These are phyloP conservation scores for Mucor velutinosus DNA, from an alignment of 371 early-diverging fungal species.

Conservation along the genomic window DNA sequence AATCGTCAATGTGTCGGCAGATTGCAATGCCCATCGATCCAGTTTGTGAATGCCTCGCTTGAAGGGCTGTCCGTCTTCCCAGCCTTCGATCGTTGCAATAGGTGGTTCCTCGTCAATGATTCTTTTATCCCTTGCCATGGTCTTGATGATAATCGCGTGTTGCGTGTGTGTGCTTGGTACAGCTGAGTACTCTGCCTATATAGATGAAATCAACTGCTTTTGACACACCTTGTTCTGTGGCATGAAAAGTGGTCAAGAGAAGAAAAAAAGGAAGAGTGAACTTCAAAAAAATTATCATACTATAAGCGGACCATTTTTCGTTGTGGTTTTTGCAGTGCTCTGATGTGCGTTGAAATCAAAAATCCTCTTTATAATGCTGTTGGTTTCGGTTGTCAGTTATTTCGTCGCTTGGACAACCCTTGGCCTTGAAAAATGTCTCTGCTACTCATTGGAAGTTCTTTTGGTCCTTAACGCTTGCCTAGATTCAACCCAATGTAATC, in stretches of 20 bases:
- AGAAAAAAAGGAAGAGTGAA: too few species aligned
- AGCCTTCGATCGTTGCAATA: constrained; percentile 52
- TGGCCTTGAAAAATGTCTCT: not conserved
- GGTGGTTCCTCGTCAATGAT: constrained; percentile 30
- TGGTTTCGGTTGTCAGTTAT: not conserved
- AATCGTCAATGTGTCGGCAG: constrained; percentile 48
- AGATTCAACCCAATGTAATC: too few species aligned
- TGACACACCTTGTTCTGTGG: too few species aligned
- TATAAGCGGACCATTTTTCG: not conserved
- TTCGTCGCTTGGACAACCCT: not conserved
- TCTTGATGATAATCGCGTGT: not conserved
- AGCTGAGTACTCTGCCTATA: too few species aligned
- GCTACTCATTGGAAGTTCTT: not conserved
- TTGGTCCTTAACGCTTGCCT: not conserved
- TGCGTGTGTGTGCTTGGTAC: too few species aligned
- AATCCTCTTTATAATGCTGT: too few species aligned
- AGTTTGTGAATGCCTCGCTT: constrained; percentile 36
- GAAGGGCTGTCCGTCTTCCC: constrained; percentile 55
- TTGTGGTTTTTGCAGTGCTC: too few species aligned
- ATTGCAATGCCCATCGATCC: constrained; percentile 61
- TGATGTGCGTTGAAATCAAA: too few species aligned
- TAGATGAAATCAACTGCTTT: too few species aligned
- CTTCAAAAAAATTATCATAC: too few species aligned
- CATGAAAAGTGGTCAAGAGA: too few species aligned
- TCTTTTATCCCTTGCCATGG: constrained; percentile 13